phyloP scores from a whole-genome alignment of 805 yeast species.

The Yamadazyma scolyti region DNA sequence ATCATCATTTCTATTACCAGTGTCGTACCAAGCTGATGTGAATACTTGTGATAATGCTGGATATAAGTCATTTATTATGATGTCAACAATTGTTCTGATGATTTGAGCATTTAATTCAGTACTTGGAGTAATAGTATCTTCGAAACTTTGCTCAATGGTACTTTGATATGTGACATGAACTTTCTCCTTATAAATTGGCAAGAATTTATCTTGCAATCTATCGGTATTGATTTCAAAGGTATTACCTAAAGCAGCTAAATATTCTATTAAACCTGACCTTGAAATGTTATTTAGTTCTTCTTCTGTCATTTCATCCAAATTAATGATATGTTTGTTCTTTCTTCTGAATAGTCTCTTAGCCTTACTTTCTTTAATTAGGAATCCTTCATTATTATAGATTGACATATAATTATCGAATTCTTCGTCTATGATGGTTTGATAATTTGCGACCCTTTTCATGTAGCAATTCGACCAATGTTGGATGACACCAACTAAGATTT shows the following conservation, averaged over 20 bases:
- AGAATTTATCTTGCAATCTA: slow-evolving; percentile 60
- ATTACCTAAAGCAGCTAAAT: slow-evolving; percentile 77
- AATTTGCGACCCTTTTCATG: slow-evolving; percentile 56
- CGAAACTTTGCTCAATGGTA: slow-evolving; percentile 32
- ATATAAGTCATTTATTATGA: slow-evolving; percentile 69
- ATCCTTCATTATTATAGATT: slow-evolving; percentile 36
- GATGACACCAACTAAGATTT: slow-evolving; percentile 74
- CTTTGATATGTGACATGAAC: slow-evolving; percentile 46
- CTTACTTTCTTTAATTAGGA: slow-evolving; percentile 41
- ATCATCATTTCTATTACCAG: slow-evolving; percentile 30
- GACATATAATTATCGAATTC: slow-evolving; percentile 39
- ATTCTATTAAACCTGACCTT: slow-evolving; percentile 73
- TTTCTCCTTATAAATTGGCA: slow-evolving; percentile 56
- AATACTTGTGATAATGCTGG: slow-evolving; percentile 61
- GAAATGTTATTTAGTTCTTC: slow-evolving; percentile 35
- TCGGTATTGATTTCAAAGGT: slow-evolving; percentile 78
- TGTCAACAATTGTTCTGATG: slow-evolving; percentile 61
- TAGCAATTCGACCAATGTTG: slow-evolving; percentile 64
- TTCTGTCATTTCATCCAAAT: slow-evolving; percentile 37
- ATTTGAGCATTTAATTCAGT: slow-evolving; percentile 77
- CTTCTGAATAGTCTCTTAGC: slow-evolving; percentile 33
- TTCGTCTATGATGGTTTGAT: slow-evolving; percentile 52
- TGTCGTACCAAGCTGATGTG: slow-evolving; percentile 68
- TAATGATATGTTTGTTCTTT: slow-evolving; percentile 15
- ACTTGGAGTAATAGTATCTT: slow-evolving; percentile 52